A percentile compares a stretch with the other conserved stretches of the same genome.
Conservation (phyloP, 257 asterid genomes). For the Thymus mandschuricus region DNA sequence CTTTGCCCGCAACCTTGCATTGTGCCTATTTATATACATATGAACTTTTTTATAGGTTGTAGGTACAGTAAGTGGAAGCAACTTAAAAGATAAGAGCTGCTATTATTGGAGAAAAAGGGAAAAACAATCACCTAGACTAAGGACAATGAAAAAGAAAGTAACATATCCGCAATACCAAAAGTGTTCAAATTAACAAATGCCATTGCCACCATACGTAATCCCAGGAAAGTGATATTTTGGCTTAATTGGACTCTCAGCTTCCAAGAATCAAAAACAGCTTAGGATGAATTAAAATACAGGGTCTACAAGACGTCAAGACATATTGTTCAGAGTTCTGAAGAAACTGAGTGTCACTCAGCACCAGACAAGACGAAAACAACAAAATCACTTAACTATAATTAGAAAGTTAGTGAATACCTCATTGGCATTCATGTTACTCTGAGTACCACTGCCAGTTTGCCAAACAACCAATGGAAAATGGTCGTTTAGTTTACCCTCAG, state of each 20-base stretch:
- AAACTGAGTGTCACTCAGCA: conserved; percentile 5
- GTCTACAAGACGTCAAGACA: conserved; percentile 15
- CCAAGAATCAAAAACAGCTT: conserved; percentile 4
- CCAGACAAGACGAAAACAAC: conserved; percentile 5
- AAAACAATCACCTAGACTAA: not conserved
- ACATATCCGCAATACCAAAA: not conserved
- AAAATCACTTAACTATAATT: conserved; percentile 11
- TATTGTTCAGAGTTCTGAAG: conserved; percentile 14
- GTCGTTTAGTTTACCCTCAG: conserved; percentile 89
- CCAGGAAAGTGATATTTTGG: not conserved
- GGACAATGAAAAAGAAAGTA: not conserved
- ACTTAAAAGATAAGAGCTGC: conserved; percentile 19
- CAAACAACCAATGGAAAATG: conserved; percentile 98
- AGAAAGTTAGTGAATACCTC: conserved; percentile 59
- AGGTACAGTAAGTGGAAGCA: conserved; percentile 8
- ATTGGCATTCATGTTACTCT: conserved; percentile 99
- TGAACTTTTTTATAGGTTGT: not conserved
- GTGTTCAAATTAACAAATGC: conserved; percentile 12
- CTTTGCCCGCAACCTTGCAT: conserved; percentile 15
- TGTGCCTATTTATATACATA: not conserved
- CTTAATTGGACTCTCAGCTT: conserved; percentile 6
- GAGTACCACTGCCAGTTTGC: conserved; percentile 99
- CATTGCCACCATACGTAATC: conserved; percentile 3
- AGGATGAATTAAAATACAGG: not conserved
- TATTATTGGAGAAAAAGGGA: not conserved